These are phyloP conservation scores for Aegilops umbellulata DNA, from an alignment of 176 grass and related monocot species.

Conservation along the genomic window DNA sequence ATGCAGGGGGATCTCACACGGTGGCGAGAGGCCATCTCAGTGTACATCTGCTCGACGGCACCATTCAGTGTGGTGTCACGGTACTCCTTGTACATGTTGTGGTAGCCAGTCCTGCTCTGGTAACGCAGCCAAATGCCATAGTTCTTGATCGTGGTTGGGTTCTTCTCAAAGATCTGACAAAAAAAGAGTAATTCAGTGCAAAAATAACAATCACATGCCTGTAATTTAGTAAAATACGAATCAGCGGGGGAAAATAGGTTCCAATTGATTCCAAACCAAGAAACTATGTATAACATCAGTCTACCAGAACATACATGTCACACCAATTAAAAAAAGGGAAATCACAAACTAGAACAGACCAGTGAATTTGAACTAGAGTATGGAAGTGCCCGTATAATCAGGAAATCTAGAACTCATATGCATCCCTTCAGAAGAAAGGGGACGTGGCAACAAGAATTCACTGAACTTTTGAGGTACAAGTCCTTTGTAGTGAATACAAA, in stretches of 20 bases:
- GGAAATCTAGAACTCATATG: background rate
- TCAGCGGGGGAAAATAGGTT: background rate
- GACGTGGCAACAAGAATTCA: background rate
- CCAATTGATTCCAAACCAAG: background rate
- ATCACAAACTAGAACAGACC: background rate
- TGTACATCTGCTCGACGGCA: constrained; percentile 89
- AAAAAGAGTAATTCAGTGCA: background rate
- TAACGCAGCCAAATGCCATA: constrained; percentile 92
- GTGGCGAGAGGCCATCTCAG: constrained; percentile 85
- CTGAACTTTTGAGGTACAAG: background rate
- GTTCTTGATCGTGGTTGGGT: constrained; percentile 82
- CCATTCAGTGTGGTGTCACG: constrained; percentile 75
- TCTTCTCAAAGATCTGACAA: constrained; percentile 64
- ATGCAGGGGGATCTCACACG: constrained; percentile 69
- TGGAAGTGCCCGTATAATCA: background rate
- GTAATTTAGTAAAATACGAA: background rate
- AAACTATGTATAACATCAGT: background rate
- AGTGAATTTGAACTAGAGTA: background rate
- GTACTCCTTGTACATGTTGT: constrained; percentile 95
- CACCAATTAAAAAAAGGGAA: background rate
- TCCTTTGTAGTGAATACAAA: background rate
- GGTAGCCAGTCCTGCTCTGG: constrained; percentile 83
- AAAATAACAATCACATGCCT: background rate
- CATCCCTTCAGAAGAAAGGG: background rate
- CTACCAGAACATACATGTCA: background rate